A percentile compares a stretch with the other conserved stretches of the same genome.
phyloP scores from a whole-genome alignment of 2,329 filamentous ascomycete genomes.

The Colletotrichum eleusines region DNA sequence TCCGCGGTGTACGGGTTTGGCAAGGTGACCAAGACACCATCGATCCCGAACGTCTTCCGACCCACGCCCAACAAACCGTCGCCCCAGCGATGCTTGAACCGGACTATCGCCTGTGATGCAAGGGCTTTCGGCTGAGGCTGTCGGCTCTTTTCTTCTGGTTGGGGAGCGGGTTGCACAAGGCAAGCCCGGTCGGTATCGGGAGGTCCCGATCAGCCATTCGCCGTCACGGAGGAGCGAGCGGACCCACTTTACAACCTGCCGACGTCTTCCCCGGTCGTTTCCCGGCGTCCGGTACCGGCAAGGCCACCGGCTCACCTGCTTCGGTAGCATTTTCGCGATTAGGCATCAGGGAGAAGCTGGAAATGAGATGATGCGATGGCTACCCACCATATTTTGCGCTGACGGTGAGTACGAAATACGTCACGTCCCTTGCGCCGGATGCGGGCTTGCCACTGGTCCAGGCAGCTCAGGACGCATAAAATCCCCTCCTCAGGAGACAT shows the following conservation, averaged over 20 bases:
- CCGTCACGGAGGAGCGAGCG: conserved; percentile 36
- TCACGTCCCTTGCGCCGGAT: neutral
- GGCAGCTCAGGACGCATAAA: neutral
- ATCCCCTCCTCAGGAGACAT: neutral
- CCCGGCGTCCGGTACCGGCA: conserved; percentile 26
- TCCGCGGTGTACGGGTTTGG: conserved; percentile 11
- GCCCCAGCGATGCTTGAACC: conserved; percentile 15
- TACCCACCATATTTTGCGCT: neutral
- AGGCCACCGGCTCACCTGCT: neutral
- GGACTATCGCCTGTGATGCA: neutral
- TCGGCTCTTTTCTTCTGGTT: conserved; percentile 15
- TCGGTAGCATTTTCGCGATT: neutral
- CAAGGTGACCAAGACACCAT: conserved; percentile 13
- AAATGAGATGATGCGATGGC: neutral
- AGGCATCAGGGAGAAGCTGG: neutral
- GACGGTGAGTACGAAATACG: neutral
- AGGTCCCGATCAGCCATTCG: conserved; percentile 35
- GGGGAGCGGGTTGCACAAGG: conserved; percentile 18
- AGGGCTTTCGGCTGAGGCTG: conserved; percentile 12
- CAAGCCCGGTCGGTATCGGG: conserved; percentile 11
- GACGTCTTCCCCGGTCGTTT: conserved; percentile 17
- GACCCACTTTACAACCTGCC: conserved; percentile 16
- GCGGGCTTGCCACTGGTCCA: neutral
- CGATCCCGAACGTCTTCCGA: conserved; percentile 27
- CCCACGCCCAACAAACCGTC: conserved; percentile 5